A percentile compares a stretch with the other conserved stretches of the same genome.
Conservation (phyloP, 257 asterid species). For the Asclepias syriaca region DNA sequence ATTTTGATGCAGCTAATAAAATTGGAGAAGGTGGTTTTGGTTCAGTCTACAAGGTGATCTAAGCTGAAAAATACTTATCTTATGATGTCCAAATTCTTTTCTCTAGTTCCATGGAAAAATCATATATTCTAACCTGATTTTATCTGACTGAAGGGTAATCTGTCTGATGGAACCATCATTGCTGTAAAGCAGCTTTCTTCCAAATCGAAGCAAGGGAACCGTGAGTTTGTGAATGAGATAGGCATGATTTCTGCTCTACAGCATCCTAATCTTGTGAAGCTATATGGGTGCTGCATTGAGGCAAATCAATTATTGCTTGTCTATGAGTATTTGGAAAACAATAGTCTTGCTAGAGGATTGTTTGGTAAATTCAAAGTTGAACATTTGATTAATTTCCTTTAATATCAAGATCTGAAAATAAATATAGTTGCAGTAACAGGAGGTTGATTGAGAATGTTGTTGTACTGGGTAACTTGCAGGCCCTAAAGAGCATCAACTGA, state of each 20-base stretch:
- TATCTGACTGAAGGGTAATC: conserved; percentile 40
- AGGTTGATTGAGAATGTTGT: background rate
- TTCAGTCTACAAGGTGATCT: conserved; percentile 61
- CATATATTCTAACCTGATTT: background rate
- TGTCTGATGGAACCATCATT: conserved; percentile 54
- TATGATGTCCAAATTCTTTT: no score
- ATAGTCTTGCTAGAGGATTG: conserved; percentile 76
- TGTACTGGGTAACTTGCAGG: conserved; percentile 8
- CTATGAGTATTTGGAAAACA: conserved; percentile 77
- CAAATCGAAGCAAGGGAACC: conserved; percentile 81
- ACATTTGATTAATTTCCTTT: background rate
- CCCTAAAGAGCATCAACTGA: conserved; percentile 25
- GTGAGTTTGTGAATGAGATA: conserved; percentile 72
- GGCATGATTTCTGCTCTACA: conserved; percentile 89
- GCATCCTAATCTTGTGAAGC: conserved; percentile 73
- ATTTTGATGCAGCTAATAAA: conserved; percentile 63
- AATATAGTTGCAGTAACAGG: background rate
- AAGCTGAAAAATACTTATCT: background rate
- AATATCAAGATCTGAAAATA: no score
- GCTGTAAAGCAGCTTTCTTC: conserved; percentile 87
- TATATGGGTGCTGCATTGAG: conserved; percentile 75
- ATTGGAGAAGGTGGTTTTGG: conserved; percentile 94
- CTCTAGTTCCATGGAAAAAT: background rate
- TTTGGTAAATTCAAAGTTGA: conserved; percentile 39
- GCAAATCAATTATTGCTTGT: conserved; percentile 62